Conservation (phyloP, 140 eudicot genomes). For the Ambrosia hybrid region DNA sequence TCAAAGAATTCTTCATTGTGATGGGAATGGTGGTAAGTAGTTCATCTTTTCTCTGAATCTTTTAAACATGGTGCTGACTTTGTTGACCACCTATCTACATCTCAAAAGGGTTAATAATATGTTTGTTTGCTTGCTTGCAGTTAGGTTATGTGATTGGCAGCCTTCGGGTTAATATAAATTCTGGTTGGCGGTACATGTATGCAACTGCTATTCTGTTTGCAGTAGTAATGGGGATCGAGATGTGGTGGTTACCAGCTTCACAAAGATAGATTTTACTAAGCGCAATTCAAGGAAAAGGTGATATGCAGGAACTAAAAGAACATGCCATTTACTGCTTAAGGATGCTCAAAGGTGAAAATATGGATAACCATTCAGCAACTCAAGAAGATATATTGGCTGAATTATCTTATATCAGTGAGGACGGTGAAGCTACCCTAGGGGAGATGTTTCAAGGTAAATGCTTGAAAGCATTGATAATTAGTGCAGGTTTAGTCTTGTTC, state of each 20-base stretch:
- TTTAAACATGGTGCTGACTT: not conserved
- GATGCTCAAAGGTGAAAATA: constrained; percentile 67
- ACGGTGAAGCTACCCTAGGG: constrained; percentile 54
- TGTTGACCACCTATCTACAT: constrained; percentile 6
- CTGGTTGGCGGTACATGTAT: constrained; percentile 98
- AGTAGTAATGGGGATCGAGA: constrained; percentile 72
- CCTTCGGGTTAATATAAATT: constrained; percentile 52
- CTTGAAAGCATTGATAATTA: constrained; percentile 82
- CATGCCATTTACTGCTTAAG: constrained; percentile 68
- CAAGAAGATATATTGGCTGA: constrained; percentile 80
- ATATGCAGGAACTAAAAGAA: constrained; percentile 57
- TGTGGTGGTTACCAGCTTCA: constrained; percentile 97
- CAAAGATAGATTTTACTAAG: constrained; percentile 94
- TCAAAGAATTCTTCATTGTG: constrained; percentile 88
- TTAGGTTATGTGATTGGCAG: constrained; percentile 79
- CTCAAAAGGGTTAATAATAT: not conserved
- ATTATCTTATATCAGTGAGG: constrained; percentile 69
- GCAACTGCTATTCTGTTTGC: constrained; percentile 62
- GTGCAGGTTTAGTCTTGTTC: constrained; percentile 85
- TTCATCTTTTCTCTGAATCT: constrained; percentile 25
- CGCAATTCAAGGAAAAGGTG: constrained; percentile 92
- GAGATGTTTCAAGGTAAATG: constrained; percentile 91
- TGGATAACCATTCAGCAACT: constrained; percentile 50
- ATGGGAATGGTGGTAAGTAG: constrained; percentile 94
- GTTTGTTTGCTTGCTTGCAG: constrained; percentile 40